These are phyloP conservation scores for Mycena citricolor DNA, from an alignment of 1,284 basidiomycete genomes.

Conservation along the genomic window DNA sequence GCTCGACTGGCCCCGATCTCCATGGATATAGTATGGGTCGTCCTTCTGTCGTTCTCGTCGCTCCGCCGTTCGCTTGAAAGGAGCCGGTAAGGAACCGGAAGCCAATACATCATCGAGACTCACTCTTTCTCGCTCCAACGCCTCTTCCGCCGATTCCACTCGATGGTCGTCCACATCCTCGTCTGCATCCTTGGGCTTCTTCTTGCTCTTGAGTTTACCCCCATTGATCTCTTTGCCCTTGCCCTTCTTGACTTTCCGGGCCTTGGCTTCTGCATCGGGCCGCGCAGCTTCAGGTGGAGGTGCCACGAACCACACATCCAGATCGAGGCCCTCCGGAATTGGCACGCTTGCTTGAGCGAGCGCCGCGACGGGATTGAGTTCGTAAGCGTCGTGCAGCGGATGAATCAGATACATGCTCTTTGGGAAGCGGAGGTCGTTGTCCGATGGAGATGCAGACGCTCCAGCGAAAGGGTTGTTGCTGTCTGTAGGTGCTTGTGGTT, in stretches of 20 bases:
- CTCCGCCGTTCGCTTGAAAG: slow-evolving; percentile 66
- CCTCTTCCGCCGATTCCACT: slow-evolving; percentile 57
- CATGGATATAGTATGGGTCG: slow-evolving; percentile 87
- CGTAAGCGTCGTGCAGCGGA: slow-evolving; percentile 78
- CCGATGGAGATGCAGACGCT: slow-evolving; percentile 39
- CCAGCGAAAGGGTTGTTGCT: slow-evolving; percentile 36
- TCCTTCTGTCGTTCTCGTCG: slow-evolving; percentile 72
- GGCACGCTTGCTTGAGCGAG: slow-evolving; percentile 81
- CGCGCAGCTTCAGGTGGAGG: slow-evolving; percentile 44
- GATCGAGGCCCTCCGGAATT: slow-evolving; percentile 81
- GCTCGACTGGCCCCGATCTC: slow-evolving; percentile 44
- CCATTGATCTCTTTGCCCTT: slow-evolving; percentile 39
- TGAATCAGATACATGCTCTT: slow-evolving; percentile 87
- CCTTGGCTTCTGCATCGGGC: slow-evolving; percentile 45
- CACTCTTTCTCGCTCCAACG: slow-evolving; percentile 58
- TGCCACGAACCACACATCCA: slow-evolving; percentile 83
- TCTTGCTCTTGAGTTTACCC: slow-evolving; percentile 34
- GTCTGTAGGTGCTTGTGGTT: slow-evolving; percentile 42
- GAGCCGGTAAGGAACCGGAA: slow-evolving; percentile 8
- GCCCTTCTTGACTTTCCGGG: slow-evolving; percentile 50
- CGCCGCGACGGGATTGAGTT: slow-evolving; percentile 83
- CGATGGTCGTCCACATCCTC: slow-evolving; percentile 38
- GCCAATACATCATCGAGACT: slow-evolving; percentile 25
- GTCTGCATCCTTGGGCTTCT: slow-evolving; percentile 33
- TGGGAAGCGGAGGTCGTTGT: slow-evolving; percentile 72